Evolutionary conservation across 2,329 filamentous ascomycete genomes (phyloP), one percentile per base, ranked within the genome.

Genomic region (Verticillium zaregamsianum): DNA sequence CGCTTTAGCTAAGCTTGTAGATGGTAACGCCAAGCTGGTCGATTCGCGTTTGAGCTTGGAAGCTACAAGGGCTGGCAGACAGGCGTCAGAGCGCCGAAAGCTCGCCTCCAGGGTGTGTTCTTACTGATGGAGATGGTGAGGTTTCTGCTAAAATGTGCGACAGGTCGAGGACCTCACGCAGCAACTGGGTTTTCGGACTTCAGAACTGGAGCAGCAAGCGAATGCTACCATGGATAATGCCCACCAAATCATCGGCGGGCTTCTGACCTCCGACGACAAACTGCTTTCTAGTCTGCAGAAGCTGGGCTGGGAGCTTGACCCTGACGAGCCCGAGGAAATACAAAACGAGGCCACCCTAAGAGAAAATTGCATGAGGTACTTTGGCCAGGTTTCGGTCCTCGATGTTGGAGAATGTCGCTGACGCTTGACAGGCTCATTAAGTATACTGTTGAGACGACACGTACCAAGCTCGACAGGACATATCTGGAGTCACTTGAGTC

Each of bases 221-320:
- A 80, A 80, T 8, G 74, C 73, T 0, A 76, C 80, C 0, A 77
- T 77, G 4, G 71, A 76, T 2, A 73, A 74, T 3, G 70, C 88
- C 17, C 80, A 79, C 56, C 76, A 80, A 61, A 80, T 79, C 1
- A 74, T 86, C 0, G 78, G 80, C 25, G 76, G 75, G 17, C 72
- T 84, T 12, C 74, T 90, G 9, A 77, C 79, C 9, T 83, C 86
- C 1, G 89, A 92, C 63, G 88, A 91, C 69, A 86, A 84, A 64
- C 77, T 91, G 2, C 75, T 91, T 1, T 78, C 82, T 23, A 86
- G 86, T 62, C 76, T 92, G 3, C 86, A 90, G 68, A 90, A 89
- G 66, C 79, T 91, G 2, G 82, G 87, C 0, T 82, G 81, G 62
- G 86, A 88, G 66, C 78, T 91, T 3, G 78, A 85, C 11, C 77